Evolutionary conservation across 257 asterid species (phyloP).

Genomic region (Solanum pimpinellifolium): DNA sequence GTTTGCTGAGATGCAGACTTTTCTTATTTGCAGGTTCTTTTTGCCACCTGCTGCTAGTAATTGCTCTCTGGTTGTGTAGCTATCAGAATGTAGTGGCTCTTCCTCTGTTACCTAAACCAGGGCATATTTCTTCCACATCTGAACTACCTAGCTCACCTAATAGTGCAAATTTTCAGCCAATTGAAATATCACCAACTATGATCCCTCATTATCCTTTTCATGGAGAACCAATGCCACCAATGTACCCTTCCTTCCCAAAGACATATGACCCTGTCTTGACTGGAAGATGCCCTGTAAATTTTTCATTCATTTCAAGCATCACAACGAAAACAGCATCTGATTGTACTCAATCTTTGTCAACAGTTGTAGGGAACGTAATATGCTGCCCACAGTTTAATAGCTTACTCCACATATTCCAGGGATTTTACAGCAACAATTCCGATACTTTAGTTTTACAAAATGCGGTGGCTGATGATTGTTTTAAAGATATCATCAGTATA

Average conservation of each 20-base stretch:
- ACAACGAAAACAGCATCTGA: slow-evolving; percentile 86
- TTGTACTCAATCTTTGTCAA: slow-evolving; percentile 73
- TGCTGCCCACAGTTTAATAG: slow-evolving; percentile 95
- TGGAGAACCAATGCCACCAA: slow-evolving; percentile 64
- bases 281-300: slow-evolving; percentile 90
- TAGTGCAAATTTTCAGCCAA: slow-evolving; percentile 68
- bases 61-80: slow-evolving; percentile 63
- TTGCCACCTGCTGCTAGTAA: slow-evolving; percentile 41
- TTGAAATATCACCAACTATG: slow-evolving; percentile 81
- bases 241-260: slow-evolving; percentile 78
- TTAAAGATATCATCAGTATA: slow-evolving; percentile 87
- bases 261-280: slow-evolving; percentile 88
- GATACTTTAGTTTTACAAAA: slow-evolving; percentile 57
- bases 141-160: slow-evolving; percentile 58
- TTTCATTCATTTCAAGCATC: slow-evolving; percentile 64
- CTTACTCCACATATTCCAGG: slow-evolving; percentile 92
- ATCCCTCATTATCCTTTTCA: slow-evolving; percentile 68
- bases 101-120: slow-evolving; percentile 20
- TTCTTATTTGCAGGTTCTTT: slow-evolving; percentile 46
- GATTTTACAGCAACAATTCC: slow-evolving; percentile 56
- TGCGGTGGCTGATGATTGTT: slow-evolving; percentile 89
- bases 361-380: slow-evolving; percentile 75
- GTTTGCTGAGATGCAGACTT: neutral
- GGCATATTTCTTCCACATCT: slow-evolving; percentile 33
- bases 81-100: slow-evolving; percentile 38